Evolutionary conservation across 2,329 filamentous ascomycete species (phyloP).

Genomic region (Lasiodiplodia sp.): DNA sequence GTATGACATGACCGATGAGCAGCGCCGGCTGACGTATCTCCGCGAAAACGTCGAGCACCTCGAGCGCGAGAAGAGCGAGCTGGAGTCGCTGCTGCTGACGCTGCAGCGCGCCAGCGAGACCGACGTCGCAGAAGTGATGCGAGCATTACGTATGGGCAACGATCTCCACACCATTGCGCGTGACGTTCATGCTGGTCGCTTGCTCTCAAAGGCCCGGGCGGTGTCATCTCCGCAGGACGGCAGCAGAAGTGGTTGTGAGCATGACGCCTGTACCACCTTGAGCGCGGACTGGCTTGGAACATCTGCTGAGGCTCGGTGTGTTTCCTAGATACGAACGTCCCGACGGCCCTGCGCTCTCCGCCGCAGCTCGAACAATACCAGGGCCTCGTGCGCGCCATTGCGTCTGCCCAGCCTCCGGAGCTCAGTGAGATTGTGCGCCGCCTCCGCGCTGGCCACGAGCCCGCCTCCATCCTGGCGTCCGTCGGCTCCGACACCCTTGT

Average conservation of each 20-base stretch:
- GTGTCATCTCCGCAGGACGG: conserved; percentile 20
- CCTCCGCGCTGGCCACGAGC: conserved; percentile 30
- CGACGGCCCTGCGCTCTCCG: conserved; percentile 5
- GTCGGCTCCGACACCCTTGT: conserved; percentile 20
- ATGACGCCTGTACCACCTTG: conserved; percentile 5
- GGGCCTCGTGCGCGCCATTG: conserved; percentile 29
- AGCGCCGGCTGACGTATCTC: conserved; percentile 37
- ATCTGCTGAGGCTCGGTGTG: conserved; percentile 25
- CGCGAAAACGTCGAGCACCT: conserved; percentile 37
- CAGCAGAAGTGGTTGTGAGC: conserved; percentile 31
- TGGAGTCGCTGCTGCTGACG: conserved; percentile 34
- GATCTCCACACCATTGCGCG: conserved; percentile 34
- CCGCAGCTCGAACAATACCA: conserved; percentile 27
- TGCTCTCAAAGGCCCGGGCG: conserved; percentile 31
- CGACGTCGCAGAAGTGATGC: conserved; percentile 34
- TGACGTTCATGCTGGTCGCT: conserved; percentile 32
- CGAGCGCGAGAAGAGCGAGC: conserved; percentile 32
- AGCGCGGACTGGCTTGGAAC: conserved; percentile 21
- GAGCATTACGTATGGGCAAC: conserved; percentile 32
- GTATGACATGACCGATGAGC: conserved; percentile 39
- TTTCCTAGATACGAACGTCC: conserved; percentile 14
- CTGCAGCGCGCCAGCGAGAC: conserved; percentile 33
- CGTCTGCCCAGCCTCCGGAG: conserved; percentile 28
- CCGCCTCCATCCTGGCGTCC: conserved; percentile 27
- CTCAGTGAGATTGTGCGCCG: conserved; percentile 35